Base-by-base conservation (phyloP, 2,329 filamentous ascomycete species). In the Torrubiella hemipterigena region DNA sequence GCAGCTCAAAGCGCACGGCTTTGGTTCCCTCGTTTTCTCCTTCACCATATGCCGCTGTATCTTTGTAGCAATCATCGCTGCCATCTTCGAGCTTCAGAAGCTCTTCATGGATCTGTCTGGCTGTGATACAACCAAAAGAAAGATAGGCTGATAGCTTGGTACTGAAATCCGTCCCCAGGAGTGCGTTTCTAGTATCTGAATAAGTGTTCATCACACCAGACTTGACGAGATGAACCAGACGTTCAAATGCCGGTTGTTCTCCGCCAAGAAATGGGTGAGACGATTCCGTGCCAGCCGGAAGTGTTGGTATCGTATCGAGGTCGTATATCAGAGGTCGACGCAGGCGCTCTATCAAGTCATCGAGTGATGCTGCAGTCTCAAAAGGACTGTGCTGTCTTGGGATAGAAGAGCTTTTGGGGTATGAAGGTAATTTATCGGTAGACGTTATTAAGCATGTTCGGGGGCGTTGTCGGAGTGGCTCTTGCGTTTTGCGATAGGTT, bases 91-190 rank as follows among this genome's bases (percentile, higher is more conserved):
- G 81, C 16, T 67, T 65, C 6, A 77, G 16, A 29, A 89, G 62
- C n/a, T 68, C 65, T 27, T 68, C 64, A 38, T 89, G 81, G 4
- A 89, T 58, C 46, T 84, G 78, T 1, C 82, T 72, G 2, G 80
- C 76, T 0, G 81, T 81, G 26, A 87, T 61, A 42, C 73, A 80
- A 4, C 83, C 83, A 10, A 82, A 65, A 0, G 81, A 69, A 1
- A 89, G 63, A 48, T 74, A 89, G 0, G 73, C 77, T 0, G 81
- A 84, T 1, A 89, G 58, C 38, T 86, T 87, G 4, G 81, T 85
- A 44, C 76, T 81, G 46, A 77, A 85, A 40, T 84, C 77, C 2
- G 61, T 48, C 2, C 81, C 81, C 0, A 86, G 50, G 2, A 86
- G 61, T 1, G 77, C 78, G 36, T 87, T 85, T 3, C 81, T 68